phyloP scores from a whole-genome alignment of 306 rosid genomes.

The Cucumis sativus region Cucumber_9930_V3 NC_026657.2:36552001-36552500 shows the following conservation, averaged over 20 bases:
- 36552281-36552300: constrained; percentile 42
- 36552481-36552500: no score
- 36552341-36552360: constrained; percentile 7
- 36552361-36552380: constrained; percentile 32
- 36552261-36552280: constrained; percentile 25
- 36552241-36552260: constrained; percentile 19
- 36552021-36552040: not conserved
- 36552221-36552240: constrained; percentile 28
- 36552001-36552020: not conserved
- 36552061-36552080: not conserved
- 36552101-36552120: not conserved
- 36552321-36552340: constrained; percentile 31
- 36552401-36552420: constrained; percentile 37
- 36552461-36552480: not conserved
- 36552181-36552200: not conserved
- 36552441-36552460: constrained; percentile 24
- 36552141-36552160: constrained; percentile 25
- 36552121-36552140: constrained; percentile 9
- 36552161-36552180: not conserved
- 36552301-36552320: constrained; percentile 30
- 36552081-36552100: not conserved
- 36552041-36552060: not conserved
- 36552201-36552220: constrained; percentile 21
- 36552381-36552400: constrained; percentile 24
- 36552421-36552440: constrained; percentile 23